phyloP scores from a whole-genome alignment of 768 basidiomycete genomes.

The Hygrocybe punicea region DNA sequence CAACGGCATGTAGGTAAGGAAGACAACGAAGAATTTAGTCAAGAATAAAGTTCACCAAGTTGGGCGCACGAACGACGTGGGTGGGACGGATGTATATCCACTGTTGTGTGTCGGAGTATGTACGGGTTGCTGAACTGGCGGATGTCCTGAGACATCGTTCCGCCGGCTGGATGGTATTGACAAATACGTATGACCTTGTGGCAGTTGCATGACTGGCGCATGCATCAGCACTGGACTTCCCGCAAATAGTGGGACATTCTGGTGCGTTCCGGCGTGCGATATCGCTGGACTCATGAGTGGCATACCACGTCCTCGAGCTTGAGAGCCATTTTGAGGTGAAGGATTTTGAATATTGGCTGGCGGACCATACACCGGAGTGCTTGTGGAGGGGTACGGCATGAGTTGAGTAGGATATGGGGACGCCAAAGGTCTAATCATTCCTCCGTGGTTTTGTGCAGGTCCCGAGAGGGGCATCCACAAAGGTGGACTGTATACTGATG shows the following conservation, averaged over 20 bases:
- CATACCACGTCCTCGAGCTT: slow-evolving; percentile 47
- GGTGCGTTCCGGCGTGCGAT: slow-evolving; percentile 48
- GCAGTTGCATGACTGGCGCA: slow-evolving; percentile 35
- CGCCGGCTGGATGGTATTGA: slow-evolving; percentile 47
- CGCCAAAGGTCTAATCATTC: slow-evolving; percentile 53
- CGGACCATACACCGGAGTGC: slow-evolving; percentile 48
- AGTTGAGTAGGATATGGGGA: slow-evolving; percentile 66
- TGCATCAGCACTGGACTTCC: slow-evolving; percentile 70
- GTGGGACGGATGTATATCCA: slow-evolving; percentile 42
- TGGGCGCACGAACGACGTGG: slow-evolving; percentile 45
- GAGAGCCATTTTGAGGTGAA: slow-evolving; percentile 39
- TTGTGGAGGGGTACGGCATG: slow-evolving; percentile 61
- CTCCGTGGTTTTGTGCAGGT: slow-evolving; percentile 45
- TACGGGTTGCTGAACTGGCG: slow-evolving; percentile 39
- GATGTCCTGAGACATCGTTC: slow-evolving; percentile 37
- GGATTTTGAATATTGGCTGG: slow-evolving; percentile 43
- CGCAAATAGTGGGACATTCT: slow-evolving; percentile 52
- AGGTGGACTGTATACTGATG: slow-evolving; percentile 56
- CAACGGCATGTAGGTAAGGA: slow-evolving; percentile 40
- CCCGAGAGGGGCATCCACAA: slow-evolving; percentile 63
- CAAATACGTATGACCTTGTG: background rate
- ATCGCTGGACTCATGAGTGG: slow-evolving; percentile 73
- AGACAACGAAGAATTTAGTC: slow-evolving; percentile 16
- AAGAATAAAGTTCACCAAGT: slow-evolving; percentile 45
- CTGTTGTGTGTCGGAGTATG: slow-evolving; percentile 32